Percentiles rank a stretch among this genome's conserved stretches.
phyloP scores from a whole-genome alignment of 2,329 filamentous ascomycete genomes.

The Aquanectria penicillioides region DNA sequence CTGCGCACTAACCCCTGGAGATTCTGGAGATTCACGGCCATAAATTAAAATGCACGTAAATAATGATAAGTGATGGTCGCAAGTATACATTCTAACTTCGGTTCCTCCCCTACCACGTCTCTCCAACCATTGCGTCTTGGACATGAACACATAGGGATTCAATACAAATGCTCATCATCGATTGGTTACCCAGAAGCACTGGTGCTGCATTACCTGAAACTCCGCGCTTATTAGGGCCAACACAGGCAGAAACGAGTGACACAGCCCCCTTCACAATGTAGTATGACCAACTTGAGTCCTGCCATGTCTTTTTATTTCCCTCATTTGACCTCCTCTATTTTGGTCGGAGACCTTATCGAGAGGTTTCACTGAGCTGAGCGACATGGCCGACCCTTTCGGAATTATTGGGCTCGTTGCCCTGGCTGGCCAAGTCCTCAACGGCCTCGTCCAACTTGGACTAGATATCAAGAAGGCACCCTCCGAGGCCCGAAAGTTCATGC shows the following conservation, averaged over 20 bases:
- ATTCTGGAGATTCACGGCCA: no score
- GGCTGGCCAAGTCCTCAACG: not conserved
- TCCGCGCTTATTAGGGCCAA: constrained; percentile 7
- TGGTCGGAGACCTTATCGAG: not conserved
- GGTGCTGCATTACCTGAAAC: constrained; percentile 3
- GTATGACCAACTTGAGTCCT: not conserved
- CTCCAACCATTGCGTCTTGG: not conserved
- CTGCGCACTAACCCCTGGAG: no score
- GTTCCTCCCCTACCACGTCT: not conserved
- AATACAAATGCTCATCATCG: not conserved
- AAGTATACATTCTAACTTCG: no score
- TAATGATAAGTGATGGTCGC: no score
- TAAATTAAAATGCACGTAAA: no score
- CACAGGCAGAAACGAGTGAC: not conserved
- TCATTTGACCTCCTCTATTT: not conserved
- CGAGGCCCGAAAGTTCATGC: constrained; percentile 1
- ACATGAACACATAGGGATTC: not conserved
- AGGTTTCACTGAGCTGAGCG: not conserved
- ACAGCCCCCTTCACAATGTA: not conserved
- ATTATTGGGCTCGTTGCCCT: constrained; percentile 5
- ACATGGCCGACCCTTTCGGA: constrained; percentile 11
- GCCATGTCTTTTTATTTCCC: not conserved
- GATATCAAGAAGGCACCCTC: constrained; percentile 3
- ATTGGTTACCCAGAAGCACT: not conserved
- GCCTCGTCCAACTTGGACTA: not conserved